A percentile compares a stretch with the other conserved stretches of the same genome.
Evolutionary conservation across 140 eudicot genomes (phyloP).

Genomic region (Senecio squalidus): DNA sequence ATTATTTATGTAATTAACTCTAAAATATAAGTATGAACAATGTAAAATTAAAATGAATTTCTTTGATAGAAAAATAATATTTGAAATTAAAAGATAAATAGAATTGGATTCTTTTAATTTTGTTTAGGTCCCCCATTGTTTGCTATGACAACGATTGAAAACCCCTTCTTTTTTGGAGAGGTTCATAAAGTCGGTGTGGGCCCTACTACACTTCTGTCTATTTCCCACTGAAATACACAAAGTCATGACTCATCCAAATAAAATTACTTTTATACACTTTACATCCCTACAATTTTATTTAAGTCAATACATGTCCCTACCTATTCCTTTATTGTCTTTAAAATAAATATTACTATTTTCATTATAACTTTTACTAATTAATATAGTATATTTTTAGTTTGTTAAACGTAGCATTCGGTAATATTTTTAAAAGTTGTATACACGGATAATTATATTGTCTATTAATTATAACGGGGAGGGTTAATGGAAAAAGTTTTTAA

Average conservation of each 20-base stretch:
- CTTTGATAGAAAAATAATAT: too few species aligned
- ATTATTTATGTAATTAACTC: too few species aligned
- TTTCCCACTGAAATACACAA: conserved; percentile 37
- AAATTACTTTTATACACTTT: conserved; percentile 13
- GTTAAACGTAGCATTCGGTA: too few species aligned
- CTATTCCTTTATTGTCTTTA: neutral
- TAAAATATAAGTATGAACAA: too few species aligned
- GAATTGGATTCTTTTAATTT: conserved; percentile 31
- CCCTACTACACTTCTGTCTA: conserved; percentile 34
- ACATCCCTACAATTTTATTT: conserved; percentile 1
- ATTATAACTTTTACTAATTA: too few species aligned
- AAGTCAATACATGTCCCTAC: conserved; percentile 9
- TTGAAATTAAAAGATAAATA: conserved; percentile 1
- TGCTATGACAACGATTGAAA: conserved; percentile 34
- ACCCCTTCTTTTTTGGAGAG: conserved; percentile 38
- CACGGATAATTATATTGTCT: too few species aligned
- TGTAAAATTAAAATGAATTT: too few species aligned
- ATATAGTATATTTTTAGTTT: too few species aligned
- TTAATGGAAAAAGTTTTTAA: too few species aligned
- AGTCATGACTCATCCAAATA: conserved; percentile 36
- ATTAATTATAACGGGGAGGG: too few species aligned
- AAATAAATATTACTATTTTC: too few species aligned
- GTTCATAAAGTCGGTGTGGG: conserved; percentile 40
- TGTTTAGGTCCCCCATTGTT: conserved; percentile 33
- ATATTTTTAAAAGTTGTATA: too few species aligned